phyloP scores from a whole-genome alignment of 352 stramenopile species.

The Phytophthora sp. region DNA sequence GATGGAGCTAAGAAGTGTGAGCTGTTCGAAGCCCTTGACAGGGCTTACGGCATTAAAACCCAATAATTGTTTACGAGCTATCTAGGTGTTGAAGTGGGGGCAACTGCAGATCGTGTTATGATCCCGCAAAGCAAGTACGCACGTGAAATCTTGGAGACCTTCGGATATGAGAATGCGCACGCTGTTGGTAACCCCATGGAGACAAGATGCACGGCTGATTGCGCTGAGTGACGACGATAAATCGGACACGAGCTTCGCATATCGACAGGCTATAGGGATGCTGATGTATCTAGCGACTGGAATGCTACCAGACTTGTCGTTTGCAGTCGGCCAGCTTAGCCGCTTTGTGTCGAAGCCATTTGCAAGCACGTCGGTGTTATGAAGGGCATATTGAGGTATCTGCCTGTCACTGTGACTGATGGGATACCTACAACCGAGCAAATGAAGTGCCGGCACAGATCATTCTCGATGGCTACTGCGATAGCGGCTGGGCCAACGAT shows the following conservation, averaged over 20 bases:
- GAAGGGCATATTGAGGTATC: too few species aligned
- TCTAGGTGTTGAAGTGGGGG: neutral
- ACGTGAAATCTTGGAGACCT: too few species aligned
- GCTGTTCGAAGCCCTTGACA: constrained; percentile 8
- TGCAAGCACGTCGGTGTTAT: neutral
- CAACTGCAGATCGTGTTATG: neutral
- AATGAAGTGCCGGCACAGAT: neutral
- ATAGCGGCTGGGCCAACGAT: constrained; percentile 13
- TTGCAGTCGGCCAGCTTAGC: constrained; percentile 3
- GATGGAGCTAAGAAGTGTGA: neutral
- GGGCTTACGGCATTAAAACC: neutral
- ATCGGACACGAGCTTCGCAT: too few species aligned
- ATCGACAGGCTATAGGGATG: too few species aligned
- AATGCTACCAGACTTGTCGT: constrained; percentile 11
- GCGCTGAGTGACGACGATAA: too few species aligned
- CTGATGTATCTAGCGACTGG: constrained; percentile 17
- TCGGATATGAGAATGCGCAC: neutral
- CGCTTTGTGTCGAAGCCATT: constrained; percentile 3
- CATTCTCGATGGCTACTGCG: neutral
- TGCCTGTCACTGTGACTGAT: constrained; percentile 5
- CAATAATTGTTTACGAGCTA: neutral
- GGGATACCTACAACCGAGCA: constrained; percentile 8
- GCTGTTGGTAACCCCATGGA: too few species aligned
- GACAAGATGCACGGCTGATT: too few species aligned
- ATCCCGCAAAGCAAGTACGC: constrained; percentile 2